phyloP scores from a whole-genome alignment of 257 asterid genomes.

The Leptodermis oblonga region DNA sequence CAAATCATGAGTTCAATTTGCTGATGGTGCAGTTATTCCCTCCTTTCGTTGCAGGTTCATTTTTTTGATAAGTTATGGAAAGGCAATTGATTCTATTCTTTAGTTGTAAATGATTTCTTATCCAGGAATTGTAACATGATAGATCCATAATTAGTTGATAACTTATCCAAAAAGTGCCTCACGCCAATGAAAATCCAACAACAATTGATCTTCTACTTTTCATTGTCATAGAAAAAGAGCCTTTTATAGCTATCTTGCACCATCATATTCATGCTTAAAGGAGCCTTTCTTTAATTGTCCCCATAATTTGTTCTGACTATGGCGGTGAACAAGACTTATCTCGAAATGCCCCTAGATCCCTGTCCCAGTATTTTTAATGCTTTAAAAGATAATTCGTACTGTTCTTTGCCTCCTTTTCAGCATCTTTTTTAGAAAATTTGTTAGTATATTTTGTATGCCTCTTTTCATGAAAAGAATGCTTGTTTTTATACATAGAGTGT shows the following conservation, averaged over 20 bases:
- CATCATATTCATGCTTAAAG: neutral
- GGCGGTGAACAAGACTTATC: neutral
- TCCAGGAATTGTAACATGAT: neutral
- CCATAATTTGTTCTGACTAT: neutral
- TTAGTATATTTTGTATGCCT: too few relatives aligned
- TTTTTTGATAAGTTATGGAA: neutral
- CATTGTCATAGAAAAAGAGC: neutral
- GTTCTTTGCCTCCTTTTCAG: too few relatives aligned
- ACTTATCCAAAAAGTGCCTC: slow-evolving; percentile 5
- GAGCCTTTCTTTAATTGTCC: neutral
- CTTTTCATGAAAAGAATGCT: too few relatives aligned
- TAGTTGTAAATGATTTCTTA: too few relatives aligned
- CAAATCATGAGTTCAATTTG: neutral
- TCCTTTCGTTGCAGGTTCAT: slow-evolving; percentile 16
- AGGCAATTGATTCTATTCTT: neutral
- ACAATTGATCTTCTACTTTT: neutral
- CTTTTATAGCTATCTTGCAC: neutral
- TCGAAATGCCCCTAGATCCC: neutral
- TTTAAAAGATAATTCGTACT: too few relatives aligned
- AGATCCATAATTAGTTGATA: neutral
- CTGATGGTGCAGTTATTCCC: neutral
- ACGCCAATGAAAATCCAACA: neutral
- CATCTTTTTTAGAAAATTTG: too few relatives aligned
- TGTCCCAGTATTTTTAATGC: neutral
- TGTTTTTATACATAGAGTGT: too few relatives aligned